Percentiles rank a stretch among this genome's conserved stretches.
Conservation (phyloP, 2,329 filamentous ascomycete genomes). For the Hymenoscyphus scutula region DNA sequence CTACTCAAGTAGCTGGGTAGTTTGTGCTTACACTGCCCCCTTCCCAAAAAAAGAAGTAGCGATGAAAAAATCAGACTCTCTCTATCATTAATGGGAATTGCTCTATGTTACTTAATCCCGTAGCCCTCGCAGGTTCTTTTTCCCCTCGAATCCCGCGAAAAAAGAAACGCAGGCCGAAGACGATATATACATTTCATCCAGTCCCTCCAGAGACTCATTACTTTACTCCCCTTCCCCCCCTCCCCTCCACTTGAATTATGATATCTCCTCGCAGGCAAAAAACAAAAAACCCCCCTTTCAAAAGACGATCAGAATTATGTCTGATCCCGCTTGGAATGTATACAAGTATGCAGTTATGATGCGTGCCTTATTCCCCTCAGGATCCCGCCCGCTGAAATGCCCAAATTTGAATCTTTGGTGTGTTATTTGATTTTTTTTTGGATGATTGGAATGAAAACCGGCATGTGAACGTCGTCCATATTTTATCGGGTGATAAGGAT, state of each 20-base stretch:
- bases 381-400: not conserved
- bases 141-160: too few relatives aligned
- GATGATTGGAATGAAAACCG: not conserved
- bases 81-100: not conserved
- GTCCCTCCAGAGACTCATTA: not conserved
- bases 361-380: not conserved
- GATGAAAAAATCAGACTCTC: too few relatives aligned
- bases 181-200: not conserved
- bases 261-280: not conserved
- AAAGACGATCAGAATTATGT: not conserved
- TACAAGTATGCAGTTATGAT: not conserved
- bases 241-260: not conserved
- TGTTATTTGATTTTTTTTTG: not conserved
- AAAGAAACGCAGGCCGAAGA: not conserved
- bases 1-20: too few relatives aligned
- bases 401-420: not conserved
- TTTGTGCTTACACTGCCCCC: too few relatives aligned
- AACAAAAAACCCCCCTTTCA: not conserved
- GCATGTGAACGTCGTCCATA: not conserved
- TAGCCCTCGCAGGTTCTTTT: not conserved
- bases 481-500: slow-evolving; percentile 72
- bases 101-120: slow-evolving; percentile 2
- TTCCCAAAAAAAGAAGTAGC: not conserved
- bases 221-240: not conserved
- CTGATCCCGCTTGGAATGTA: not conserved